These are phyloP conservation scores for Mollisiaceae sp. DNA, from an alignment of 2,329 filamentous ascomycete species.

Conservation along the genomic window DNA sequence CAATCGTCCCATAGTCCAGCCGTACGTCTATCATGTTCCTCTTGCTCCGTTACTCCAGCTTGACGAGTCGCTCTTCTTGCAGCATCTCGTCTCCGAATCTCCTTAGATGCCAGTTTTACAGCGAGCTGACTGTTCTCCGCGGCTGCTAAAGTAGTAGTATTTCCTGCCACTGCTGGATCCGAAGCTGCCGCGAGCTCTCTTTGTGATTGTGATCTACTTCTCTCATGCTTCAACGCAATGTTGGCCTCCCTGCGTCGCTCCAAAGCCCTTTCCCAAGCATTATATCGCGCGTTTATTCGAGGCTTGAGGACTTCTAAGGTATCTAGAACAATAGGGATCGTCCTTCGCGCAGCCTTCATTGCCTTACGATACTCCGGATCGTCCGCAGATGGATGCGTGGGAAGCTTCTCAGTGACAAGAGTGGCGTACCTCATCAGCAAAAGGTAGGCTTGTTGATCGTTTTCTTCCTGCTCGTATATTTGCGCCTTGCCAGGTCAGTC, in stretches of 20 bases:
- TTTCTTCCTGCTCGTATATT: conserved; percentile 84
- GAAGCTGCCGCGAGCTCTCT: conserved; percentile 47
- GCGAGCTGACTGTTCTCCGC: conserved; percentile 76
- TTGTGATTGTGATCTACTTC: conserved; percentile 20
- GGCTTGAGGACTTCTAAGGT: conserved; percentile 80
- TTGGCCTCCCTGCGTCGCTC: conserved; percentile 45
- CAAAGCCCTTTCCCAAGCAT: conserved; percentile 65
- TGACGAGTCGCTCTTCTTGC: conserved; percentile 61
- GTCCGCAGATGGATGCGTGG: conserved; percentile 76
- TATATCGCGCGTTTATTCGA: conserved; percentile 72
- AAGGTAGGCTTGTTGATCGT: conserved; percentile 87
- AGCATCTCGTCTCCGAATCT: conserved; percentile 71
- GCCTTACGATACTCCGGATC: conserved; percentile 62
- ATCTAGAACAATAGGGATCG: conserved; percentile 58
- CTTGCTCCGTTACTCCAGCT: conserved; percentile 60
- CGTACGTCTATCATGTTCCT: conserved; percentile 59
- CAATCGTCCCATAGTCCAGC: conserved; percentile 59
- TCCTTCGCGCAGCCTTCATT: conserved; percentile 61
- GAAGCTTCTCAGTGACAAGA: conserved; percentile 78
- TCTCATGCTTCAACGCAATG: conserved; percentile 18
- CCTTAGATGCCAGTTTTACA: conserved; percentile 74
- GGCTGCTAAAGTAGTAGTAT: conserved; percentile 68
- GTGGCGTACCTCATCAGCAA: conserved; percentile 88
- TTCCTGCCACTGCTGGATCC: conserved; percentile 66
- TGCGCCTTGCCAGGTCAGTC: conserved; percentile 61